These are phyloP conservation scores for Volvox reticuliferus DNA, from an alignment of 139 green algal genomes.

Conservation along the genomic window DNA sequence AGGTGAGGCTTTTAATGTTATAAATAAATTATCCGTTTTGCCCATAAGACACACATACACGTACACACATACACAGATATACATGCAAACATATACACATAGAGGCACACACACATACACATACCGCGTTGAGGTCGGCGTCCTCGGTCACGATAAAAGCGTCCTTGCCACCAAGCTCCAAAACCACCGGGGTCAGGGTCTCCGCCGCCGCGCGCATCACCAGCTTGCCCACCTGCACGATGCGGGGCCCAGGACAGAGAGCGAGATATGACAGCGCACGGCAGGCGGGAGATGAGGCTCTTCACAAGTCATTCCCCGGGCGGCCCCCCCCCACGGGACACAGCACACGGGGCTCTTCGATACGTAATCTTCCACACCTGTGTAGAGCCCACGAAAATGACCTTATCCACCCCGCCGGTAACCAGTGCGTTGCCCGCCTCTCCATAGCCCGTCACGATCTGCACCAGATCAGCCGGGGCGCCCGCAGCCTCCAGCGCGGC, in stretches of 20 bases:
- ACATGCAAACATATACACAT: background rate
- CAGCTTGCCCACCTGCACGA: constrained; percentile 61
- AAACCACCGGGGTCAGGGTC: constrained; percentile 92
- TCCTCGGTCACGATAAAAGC: constrained; percentile 95
- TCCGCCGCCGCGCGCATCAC: constrained; percentile 87
- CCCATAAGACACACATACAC: no score
- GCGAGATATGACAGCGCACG: background rate
- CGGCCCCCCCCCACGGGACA: background rate
- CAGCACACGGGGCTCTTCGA: no score
- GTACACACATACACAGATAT: no score
- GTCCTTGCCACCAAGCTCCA: constrained; percentile 99
- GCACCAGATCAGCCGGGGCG: constrained; percentile 91
- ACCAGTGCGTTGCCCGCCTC: constrained; percentile 94
- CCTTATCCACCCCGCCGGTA: constrained; percentile 86
- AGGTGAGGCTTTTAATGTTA: no score
- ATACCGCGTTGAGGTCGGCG: constrained; percentile 84
- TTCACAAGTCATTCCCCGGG: background rate
- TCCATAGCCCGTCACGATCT: constrained; percentile 93
- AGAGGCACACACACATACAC: constrained; percentile 38
- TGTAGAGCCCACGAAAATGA: constrained; percentile 95
- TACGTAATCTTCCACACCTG: constrained; percentile 52
- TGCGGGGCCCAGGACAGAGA: background rate
- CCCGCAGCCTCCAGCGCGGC: constrained; percentile 87
- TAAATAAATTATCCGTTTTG: no score
- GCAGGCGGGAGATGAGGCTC: background rate